phyloP scores from a whole-genome alignment of 106 monocot genomes.

The Allium sativum region DNA sequence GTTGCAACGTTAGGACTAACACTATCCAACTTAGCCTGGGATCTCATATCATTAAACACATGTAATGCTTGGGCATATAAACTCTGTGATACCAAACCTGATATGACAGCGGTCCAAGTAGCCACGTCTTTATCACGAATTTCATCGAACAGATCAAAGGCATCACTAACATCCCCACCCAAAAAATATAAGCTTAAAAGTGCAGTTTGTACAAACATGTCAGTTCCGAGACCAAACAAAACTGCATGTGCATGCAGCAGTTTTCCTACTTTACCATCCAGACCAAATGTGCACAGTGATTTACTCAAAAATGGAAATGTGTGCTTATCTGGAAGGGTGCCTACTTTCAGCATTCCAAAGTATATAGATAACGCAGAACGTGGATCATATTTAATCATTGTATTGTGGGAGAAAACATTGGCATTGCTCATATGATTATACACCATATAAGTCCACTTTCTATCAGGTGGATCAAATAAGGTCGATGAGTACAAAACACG shows the following conservation, averaged over 20 bases:
- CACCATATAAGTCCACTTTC: slow-evolving; percentile 11
- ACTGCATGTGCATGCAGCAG: slow-evolving; percentile 28
- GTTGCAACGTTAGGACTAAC: slow-evolving; percentile 39
- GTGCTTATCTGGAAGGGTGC: slow-evolving; percentile 31
- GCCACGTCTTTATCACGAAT: slow-evolving; percentile 35
- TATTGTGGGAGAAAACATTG: slow-evolving; percentile 59
- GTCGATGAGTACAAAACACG: slow-evolving; percentile 25
- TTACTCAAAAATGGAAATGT: slow-evolving; percentile 46
- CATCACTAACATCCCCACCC: slow-evolving; percentile 11
- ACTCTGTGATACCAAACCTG: slow-evolving; percentile 19
- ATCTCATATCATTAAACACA: slow-evolving; percentile 39
- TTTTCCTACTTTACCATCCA: slow-evolving; percentile 11
- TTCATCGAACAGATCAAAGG: slow-evolving; percentile 21
- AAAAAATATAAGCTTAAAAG: slow-evolving; percentile 26
- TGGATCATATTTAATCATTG: slow-evolving; percentile 33
- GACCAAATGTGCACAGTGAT: slow-evolving; percentile 13
- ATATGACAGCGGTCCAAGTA: slow-evolving; percentile 40
- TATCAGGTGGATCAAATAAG: not conserved
- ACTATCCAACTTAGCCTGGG: not conserved
- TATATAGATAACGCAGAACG: slow-evolving; percentile 21
- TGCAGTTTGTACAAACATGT: slow-evolving; percentile 41
- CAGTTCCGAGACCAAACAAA: slow-evolving; percentile 16
- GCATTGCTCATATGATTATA: slow-evolving; percentile 25
- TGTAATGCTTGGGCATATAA: slow-evolving; percentile 19
- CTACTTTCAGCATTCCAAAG: slow-evolving; percentile 30